Evolutionary conservation across 805 yeast species (phyloP).

Genomic region (Spathaspora gorwiae): DNA sequence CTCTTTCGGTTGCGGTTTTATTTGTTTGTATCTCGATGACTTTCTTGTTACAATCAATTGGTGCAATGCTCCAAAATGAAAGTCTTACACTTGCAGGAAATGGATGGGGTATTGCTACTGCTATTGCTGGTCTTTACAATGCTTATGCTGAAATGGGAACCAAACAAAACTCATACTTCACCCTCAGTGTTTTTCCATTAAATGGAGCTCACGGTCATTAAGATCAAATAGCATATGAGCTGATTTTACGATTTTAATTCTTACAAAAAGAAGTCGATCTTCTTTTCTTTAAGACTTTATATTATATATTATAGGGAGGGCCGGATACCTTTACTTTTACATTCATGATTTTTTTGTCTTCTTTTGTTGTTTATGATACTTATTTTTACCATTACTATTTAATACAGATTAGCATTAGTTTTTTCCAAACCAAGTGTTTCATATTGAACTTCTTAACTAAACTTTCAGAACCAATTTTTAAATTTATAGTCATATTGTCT

Average conservation of each 20-base stretch:
- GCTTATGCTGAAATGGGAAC: conserved; percentile 60
- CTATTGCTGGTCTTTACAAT: conserved; percentile 56
- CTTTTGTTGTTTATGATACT: background rate
- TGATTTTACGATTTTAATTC: too few species aligned
- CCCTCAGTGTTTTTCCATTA: conserved; percentile 28
- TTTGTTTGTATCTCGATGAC: conserved; percentile 52
- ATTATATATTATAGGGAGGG: background rate
- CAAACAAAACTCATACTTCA: conserved; percentile 53
- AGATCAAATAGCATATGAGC: too few species aligned
- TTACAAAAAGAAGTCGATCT: too few species aligned
- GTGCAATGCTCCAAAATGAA: conserved; percentile 45
- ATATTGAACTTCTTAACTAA: too few species aligned
- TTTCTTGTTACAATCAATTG: conserved; percentile 38
- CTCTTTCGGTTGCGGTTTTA: conserved; percentile 45
- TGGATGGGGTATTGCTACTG: conserved; percentile 51
- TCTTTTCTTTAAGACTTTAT: too few species aligned
- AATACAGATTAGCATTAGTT: background rate
- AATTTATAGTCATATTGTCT: too few species aligned
- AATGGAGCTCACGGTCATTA: conserved; percentile 2
- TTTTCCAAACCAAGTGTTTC: too few species aligned
- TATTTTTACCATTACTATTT: background rate
- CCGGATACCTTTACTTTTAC: background rate
- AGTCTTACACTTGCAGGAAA: conserved; percentile 55
- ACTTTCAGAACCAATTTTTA: too few species aligned
- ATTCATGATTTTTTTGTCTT: background rate